Evolutionary conservation across 441 rosid species (phyloP), one percentile per base, ranked within the genome.

Genomic region (Euphorbia celastroides): DNA sequence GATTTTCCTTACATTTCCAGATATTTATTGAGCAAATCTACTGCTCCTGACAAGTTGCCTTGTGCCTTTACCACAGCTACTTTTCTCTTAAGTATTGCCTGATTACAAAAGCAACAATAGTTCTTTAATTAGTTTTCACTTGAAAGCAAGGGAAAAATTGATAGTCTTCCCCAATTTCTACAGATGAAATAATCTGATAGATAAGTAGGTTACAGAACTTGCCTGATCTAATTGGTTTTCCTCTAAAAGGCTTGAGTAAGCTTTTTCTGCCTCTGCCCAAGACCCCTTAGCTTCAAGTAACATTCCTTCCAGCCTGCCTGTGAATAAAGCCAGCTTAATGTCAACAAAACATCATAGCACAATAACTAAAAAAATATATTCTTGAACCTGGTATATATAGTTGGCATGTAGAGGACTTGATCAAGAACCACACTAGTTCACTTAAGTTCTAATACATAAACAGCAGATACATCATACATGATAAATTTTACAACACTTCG

Each of bases 181-280:
- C 28, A 31, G 64, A 70, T 60, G 27, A 59, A 48, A 73, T 51
- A 11, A 20, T 23, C 42, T 48, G 46, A 71, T 48, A 52, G n/a
- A 57, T 32, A 25, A 65, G 69, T 26, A 7, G n/a, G 64, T 16
- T 38, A 56, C 2, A 54, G 7, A 42, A 20, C 69, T 80, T 77
- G 88, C 99, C 69, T 88, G 99, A 86, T 94, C 99, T 64, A 94
- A 79, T 51, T 88, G 83, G 79, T 83, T 89, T 56, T 94, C 98
- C 86, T 90, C 95, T 69, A 94, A 80, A 74, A 94, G 90, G 75
- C 85, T 89, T 2, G 83, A 60, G 82, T 89, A 94, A 34, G 94
- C 98, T 60, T 87, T 89, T 68, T 87, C 97, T 51, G 99, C 98
- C 84, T 89, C 91, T 72, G 78, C 80, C 97, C 93, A 94, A 44